Evolutionary conservation across 2,329 filamentous ascomycete genomes (phyloP).

Genomic region (Hypocreales sp.): DNA sequence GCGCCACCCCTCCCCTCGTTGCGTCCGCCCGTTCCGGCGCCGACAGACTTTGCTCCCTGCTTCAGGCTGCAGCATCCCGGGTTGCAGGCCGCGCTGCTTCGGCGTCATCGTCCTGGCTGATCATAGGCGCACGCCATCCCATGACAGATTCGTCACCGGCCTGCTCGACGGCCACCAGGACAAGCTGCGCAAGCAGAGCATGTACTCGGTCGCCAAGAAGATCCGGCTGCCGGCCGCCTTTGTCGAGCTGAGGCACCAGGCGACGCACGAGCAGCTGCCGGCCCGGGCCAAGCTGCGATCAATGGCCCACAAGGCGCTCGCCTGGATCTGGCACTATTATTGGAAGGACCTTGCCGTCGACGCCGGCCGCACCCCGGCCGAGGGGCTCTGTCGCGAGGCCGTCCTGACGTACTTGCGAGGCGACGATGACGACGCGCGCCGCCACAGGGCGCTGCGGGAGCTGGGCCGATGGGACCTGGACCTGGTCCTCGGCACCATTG

Average conservation of each 20-base stretch:
- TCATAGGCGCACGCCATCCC: no score
- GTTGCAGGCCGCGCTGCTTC: no score
- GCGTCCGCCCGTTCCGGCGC: no score
- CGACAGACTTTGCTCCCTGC: no score
- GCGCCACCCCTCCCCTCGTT: no score
- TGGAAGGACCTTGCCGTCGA: slow-evolving; percentile 42
- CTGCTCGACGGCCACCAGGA: slow-evolving; percentile 60
- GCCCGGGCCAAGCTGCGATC: slow-evolving; percentile 56
- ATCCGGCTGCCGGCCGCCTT: slow-evolving; percentile 62
- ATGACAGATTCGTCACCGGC: slow-evolving; percentile 63
- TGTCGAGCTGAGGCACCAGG: slow-evolving; percentile 79
- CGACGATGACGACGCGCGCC: slow-evolving; percentile 12
- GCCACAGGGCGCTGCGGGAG: slow-evolving; percentile 10
- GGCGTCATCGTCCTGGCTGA: no score
- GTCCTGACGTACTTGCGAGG: slow-evolving; percentile 23
- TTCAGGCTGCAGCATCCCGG: no score
- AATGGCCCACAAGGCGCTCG: slow-evolving; percentile 53
- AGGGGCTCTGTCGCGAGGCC: slow-evolving; percentile 16
- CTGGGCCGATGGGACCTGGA: slow-evolving; percentile 20
- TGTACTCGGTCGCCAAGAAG: slow-evolving; percentile 55
- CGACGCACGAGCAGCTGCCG: slow-evolving; percentile 78
- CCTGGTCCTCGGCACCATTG: slow-evolving; percentile 20
- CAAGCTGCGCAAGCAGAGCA: slow-evolving; percentile 50
- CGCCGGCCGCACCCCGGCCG: neutral
- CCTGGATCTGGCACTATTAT: slow-evolving; percentile 84